Conservation (phyloP, 257 asterid species). For the Ilex aquifolium region DNA sequence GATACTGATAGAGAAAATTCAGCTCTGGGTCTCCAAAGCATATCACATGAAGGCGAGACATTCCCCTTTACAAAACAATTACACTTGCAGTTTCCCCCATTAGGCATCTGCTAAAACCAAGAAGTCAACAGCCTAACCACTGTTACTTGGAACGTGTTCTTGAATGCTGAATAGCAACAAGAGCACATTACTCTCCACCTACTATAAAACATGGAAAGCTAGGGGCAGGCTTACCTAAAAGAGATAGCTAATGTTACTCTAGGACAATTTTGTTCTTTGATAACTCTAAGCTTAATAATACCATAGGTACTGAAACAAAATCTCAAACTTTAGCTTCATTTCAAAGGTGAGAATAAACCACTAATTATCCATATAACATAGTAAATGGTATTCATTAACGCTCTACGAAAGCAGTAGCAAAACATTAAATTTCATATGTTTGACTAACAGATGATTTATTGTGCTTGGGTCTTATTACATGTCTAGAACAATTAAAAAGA, state of each 20-base stretch:
- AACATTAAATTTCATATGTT: neutral
- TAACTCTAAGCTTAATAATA: neutral
- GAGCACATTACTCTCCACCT: neutral
- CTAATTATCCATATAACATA: neutral
- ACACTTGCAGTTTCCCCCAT: slow-evolving; percentile 30
- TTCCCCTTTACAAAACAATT: slow-evolving; percentile 41
- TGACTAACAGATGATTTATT: neutral
- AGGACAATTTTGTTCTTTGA: neutral
- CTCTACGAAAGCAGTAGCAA: neutral
- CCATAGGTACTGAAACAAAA: neutral
- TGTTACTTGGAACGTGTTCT: neutral
- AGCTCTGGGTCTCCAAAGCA: slow-evolving; percentile 41
- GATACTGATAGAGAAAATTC: slow-evolving; percentile 40
- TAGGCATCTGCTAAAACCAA: slow-evolving; percentile 28
- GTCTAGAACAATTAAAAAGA: too few species aligned
- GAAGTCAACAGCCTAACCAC: slow-evolving; percentile 1
- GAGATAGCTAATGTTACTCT: too few species aligned
- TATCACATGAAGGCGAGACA: slow-evolving; percentile 70
- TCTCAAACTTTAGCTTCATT: neutral
- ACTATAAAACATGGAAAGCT: neutral
- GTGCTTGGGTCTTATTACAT: neutral
- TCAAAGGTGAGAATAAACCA: neutral
- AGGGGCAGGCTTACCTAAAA: too few species aligned
- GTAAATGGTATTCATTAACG: neutral
- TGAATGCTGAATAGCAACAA: neutral